A percentile compares a stretch with the other conserved stretches of the same genome.
phyloP scores from a whole-genome alignment of 345 rosid species.

The Punica granatum region DNA sequence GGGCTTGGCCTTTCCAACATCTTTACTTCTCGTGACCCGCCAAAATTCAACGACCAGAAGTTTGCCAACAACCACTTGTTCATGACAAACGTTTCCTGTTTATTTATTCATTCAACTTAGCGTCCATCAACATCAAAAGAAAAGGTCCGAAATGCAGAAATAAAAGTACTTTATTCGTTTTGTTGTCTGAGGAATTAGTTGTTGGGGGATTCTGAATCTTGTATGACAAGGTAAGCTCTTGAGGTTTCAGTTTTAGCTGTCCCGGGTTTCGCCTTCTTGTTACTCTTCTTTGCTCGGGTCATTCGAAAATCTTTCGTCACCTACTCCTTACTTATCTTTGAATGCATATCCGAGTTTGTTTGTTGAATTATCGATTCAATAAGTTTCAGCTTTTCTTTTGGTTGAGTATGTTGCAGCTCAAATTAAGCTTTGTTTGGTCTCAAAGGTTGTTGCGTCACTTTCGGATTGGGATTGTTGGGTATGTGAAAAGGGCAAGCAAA shows the following conservation, averaged over 20 bases:
- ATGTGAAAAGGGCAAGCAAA: slow-evolving; percentile 2
- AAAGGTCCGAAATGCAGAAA: background rate
- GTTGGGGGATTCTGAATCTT: background rate
- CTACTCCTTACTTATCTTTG: slow-evolving; percentile 45
- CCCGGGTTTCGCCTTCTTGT: slow-evolving; percentile 44
- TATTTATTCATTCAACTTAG: background rate
- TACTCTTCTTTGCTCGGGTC: slow-evolving; percentile 30
- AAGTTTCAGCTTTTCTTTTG: slow-evolving; percentile 20
- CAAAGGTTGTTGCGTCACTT: slow-evolving; percentile 30
- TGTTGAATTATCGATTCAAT: slow-evolving; percentile 16
- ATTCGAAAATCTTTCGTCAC: slow-evolving; percentile 21
- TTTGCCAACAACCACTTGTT: background rate
- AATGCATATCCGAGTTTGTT: slow-evolving; percentile 25
- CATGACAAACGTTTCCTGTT: background rate
- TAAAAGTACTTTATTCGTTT: background rate
- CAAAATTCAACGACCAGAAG: background rate
- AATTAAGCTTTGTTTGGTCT: slow-evolving; percentile 16
- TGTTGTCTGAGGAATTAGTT: background rate
- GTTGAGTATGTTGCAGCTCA: slow-evolving; percentile 15
- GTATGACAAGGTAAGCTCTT: background rate
- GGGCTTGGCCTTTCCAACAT: no score
- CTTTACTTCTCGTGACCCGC: no score
- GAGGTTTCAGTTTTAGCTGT: slow-evolving; percentile 11
- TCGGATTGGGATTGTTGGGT: slow-evolving; percentile 11
- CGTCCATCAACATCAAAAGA: background rate